A percentile compares a stretch with the other conserved stretches of the same genome.
Conservation (phyloP, 164 flowering plant genomes). For the Saururus chinensis region DNA sequence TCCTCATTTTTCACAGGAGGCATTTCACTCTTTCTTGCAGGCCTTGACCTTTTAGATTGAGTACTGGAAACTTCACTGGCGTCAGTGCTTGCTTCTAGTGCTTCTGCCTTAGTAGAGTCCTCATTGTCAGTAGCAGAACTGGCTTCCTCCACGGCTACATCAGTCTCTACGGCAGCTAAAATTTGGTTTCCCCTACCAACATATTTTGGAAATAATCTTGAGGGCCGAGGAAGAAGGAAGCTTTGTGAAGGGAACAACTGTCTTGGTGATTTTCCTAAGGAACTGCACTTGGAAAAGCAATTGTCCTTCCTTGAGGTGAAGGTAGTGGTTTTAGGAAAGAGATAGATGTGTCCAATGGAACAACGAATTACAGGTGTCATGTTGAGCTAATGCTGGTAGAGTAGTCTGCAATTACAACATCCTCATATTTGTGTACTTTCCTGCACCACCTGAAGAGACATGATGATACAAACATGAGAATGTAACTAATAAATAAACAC, state of each 20-base stretch:
- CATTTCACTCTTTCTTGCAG: slow-evolving; percentile 73
- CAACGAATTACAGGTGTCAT: slow-evolving; percentile 68
- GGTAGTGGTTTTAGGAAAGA: slow-evolving; percentile 35
- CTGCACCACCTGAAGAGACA: slow-evolving; percentile 20
- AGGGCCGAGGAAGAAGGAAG: slow-evolving; percentile 28
- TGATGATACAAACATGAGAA: not conserved
- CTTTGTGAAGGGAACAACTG: slow-evolving; percentile 23
- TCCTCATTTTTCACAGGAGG: slow-evolving; percentile 90
- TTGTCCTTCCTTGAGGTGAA: slow-evolving; percentile 33
- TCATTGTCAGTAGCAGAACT: slow-evolving; percentile 31
- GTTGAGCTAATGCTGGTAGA: slow-evolving; percentile 12
- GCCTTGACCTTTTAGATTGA: slow-evolving; percentile 41
- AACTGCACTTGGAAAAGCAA: slow-evolving; percentile 24
- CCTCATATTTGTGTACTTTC: slow-evolving; percentile 18
- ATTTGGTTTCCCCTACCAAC: slow-evolving; percentile 16
- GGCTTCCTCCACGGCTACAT: slow-evolving; percentile 61
- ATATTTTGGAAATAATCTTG: slow-evolving; percentile 34
- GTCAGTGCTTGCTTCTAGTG: slow-evolving; percentile 20
- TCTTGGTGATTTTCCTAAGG: slow-evolving; percentile 21
- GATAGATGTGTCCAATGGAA: slow-evolving; percentile 39
- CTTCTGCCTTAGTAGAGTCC: slow-evolving; percentile 26
- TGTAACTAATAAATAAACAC: no score
- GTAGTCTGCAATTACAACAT: slow-evolving; percentile 8
- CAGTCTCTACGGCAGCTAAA: slow-evolving; percentile 56
- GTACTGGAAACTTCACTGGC: slow-evolving; percentile 28